Evolutionary conservation across 148 eudicot genomes (phyloP).

Genomic region (Rhododendron mucronatum): DNA sequence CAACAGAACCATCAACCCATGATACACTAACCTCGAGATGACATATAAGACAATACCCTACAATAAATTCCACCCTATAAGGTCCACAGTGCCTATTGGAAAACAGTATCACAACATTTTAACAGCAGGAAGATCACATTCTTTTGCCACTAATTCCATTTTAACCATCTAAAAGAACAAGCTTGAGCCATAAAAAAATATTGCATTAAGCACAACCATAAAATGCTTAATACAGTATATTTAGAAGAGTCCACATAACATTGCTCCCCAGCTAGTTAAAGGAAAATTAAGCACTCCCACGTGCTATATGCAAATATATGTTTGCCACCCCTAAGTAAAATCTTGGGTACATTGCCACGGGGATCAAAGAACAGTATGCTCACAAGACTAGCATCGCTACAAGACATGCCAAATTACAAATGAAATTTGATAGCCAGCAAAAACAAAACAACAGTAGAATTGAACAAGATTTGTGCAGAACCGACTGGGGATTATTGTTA

Average conservation of each 20-base stretch:
- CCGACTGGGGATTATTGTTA: neutral
- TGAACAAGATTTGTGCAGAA: neutral
- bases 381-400: neutral
- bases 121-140: neutral
- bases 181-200: neutral
- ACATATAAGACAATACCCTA: neutral
- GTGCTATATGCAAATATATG: neutral
- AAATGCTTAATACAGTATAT: neutral
- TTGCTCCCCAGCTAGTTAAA: neutral
- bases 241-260: neutral
- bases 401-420: neutral
- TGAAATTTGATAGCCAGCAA: neutral
- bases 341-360: neutral
- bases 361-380: neutral
- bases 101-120: neutral
- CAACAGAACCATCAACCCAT: neutral
- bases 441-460: neutral
- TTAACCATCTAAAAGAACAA: neutral
- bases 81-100: neutral
- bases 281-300: neutral
- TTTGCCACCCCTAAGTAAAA: neutral
- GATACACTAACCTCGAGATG: neutral
- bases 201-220: neutral
- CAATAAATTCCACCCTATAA: neutral
- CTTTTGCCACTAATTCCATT: neutral